A percentile compares a stretch with the other conserved stretches of the same genome.
Conservation (phyloP, 805 yeast genomes). For the Hanseniaspora jakobsenii region DNA sequence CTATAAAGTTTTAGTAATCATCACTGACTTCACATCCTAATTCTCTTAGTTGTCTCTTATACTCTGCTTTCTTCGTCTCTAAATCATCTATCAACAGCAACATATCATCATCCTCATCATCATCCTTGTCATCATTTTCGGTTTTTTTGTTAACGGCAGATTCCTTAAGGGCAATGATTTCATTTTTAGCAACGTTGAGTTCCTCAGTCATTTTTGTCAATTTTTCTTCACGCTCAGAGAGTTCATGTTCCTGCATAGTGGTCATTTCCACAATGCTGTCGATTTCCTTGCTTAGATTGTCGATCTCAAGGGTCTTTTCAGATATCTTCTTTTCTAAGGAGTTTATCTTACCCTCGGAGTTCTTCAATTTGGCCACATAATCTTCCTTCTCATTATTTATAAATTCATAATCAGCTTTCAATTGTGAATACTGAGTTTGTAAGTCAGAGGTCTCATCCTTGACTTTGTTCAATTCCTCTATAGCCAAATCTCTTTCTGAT, state of each 20-base stretch:
- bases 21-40: conserved; percentile 54
- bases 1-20: conserved; percentile 60
- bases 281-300: conserved; percentile 5
- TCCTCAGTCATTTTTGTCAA: not conserved
- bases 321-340: not conserved
- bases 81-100: conserved; percentile 65
- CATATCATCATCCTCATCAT: conserved; percentile 45
- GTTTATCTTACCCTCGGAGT: too few relatives aligned
- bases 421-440: not conserved
- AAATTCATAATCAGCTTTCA: not conserved
- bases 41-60: conserved; percentile 40
- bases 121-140: conserved; percentile 16
- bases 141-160: too few relatives aligned
- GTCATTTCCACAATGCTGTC: conserved; percentile 8
- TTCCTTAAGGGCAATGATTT: too few relatives aligned
- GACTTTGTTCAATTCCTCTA: too few relatives aligned
- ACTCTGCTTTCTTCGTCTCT: conserved; percentile 52
- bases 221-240: not conserved
- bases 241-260: conserved; percentile 9
- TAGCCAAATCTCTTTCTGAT: too few relatives aligned
- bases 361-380: too few relatives aligned
- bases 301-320: conserved; percentile 5
- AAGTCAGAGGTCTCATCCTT: not conserved
- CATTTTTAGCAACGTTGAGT: too few relatives aligned
- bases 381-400: not conserved